Conservation (phyloP, 2,329 filamentous ascomycete species). For the Lecanicillium sp. region DNA sequence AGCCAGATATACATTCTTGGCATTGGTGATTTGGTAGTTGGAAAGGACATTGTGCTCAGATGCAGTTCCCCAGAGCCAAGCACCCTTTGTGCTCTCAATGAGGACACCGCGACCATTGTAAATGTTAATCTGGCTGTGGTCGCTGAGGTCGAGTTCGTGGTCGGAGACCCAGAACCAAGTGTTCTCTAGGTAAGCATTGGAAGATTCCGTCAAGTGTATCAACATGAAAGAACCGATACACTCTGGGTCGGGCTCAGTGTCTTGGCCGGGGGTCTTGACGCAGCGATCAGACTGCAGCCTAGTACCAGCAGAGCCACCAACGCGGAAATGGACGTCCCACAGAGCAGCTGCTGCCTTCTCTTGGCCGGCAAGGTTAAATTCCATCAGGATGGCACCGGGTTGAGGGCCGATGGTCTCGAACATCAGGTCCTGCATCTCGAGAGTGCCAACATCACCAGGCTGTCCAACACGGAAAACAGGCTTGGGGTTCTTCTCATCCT, state of each 20-base stretch:
- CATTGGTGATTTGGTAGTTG: slow-evolving; percentile 78
- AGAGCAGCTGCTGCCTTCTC: slow-evolving; percentile 65
- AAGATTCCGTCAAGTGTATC: slow-evolving; percentile 53
- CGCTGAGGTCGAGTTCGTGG: slow-evolving; percentile 71
- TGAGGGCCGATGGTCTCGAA: slow-evolving; percentile 77
- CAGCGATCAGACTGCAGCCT: slow-evolving; percentile 73
- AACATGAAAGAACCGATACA: slow-evolving; percentile 71
- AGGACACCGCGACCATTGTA: slow-evolving; percentile 81
- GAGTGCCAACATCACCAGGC: slow-evolving; percentile 64
- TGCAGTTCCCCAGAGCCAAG: slow-evolving; percentile 76
- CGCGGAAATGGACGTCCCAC: slow-evolving; percentile 94
- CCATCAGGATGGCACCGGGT: slow-evolving; percentile 80
- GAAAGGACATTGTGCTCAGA: slow-evolving; percentile 59
- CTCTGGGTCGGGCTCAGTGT: slow-evolving; percentile 51
- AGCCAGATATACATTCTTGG: slow-evolving; percentile 72
- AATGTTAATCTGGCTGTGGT: slow-evolving; percentile 73
- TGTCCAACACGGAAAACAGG: slow-evolving; percentile 82
- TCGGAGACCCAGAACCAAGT: slow-evolving; percentile 86
- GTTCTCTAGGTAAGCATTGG: slow-evolving; percentile 77
- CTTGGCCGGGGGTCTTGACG: slow-evolving; percentile 61
- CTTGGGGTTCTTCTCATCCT: slow-evolving; percentile 64
- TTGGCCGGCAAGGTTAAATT: slow-evolving; percentile 75
- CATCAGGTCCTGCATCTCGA: slow-evolving; percentile 84
- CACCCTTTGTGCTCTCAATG: slow-evolving; percentile 64
- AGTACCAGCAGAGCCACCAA: slow-evolving; percentile 81